A percentile compares a stretch with the other conserved stretches of the same genome.
Conservation (phyloP, 345 rosid species). For the Boechera retrofracta region DNA sequence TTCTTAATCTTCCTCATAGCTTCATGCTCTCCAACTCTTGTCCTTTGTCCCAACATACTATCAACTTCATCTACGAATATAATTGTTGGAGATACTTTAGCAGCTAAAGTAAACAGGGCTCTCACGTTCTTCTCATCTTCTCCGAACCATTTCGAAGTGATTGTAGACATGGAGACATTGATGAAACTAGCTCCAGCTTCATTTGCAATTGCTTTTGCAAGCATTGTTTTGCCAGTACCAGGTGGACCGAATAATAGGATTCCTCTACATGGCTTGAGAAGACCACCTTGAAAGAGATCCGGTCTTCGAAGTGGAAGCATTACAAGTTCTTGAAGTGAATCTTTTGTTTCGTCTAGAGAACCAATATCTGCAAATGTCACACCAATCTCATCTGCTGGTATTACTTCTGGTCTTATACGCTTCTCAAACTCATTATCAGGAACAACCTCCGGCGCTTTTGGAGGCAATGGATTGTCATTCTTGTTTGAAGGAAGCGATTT, state of each 20-base stretch:
- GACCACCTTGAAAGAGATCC: constrained; percentile 95
- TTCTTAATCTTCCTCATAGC: constrained; percentile 98
- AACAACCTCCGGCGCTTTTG: constrained; percentile 73
- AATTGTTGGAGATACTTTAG: constrained; percentile 95
- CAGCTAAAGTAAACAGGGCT: constrained; percentile 90
- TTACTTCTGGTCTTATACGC: constrained; percentile 92
- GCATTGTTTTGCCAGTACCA: constrained; percentile 99
- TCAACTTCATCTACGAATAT: constrained; percentile 98
- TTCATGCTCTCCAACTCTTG: constrained; percentile 96
- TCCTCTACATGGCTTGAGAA: constrained; percentile 96
- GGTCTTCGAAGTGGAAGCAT: constrained; percentile 99
- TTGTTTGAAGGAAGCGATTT: constrained; percentile 66
- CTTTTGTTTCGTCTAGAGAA: constrained; percentile 86
- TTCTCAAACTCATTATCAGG: constrained; percentile 98
- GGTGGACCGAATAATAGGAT: constrained; percentile 97
- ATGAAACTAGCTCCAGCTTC: constrained; percentile 99
- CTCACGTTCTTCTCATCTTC: constrained; percentile 98
- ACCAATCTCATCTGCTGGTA: constrained; percentile 93
- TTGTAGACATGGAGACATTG: constrained; percentile 98
- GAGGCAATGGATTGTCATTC: constrained; percentile 69
- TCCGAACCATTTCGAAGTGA: constrained; percentile 99
- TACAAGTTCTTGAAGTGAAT: constrained; percentile 94
- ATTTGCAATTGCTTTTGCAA: constrained; percentile 97
- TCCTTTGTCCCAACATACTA: constrained; percentile 99
- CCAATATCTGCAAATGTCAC: constrained; percentile 97